Evolutionary conservation across 176 grass and related monocot genomes (phyloP).

Genomic region (maize (Zea mays)): Zm-B73-REFERENCE-NAM-5.0 NC_050103.1:123006001-123006500

Average conservation of each 20-base stretch:
- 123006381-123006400: background rate
- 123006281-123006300: background rate
- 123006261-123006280: background rate
- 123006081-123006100: too few species aligned
- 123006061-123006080: too few species aligned
- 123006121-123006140: too few species aligned
- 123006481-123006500: background rate
- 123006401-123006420: background rate
- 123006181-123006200: constrained; percentile 7
- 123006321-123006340: background rate
- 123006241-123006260: background rate
- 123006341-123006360: too few species aligned
- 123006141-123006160: background rate
- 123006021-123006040: background rate
- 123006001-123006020: background rate
- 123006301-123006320: background rate
- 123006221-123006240: background rate
- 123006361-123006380: background rate
- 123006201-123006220: background rate
- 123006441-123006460: background rate
- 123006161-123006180: background rate
- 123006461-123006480: background rate
- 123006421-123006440: background rate
- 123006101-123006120: too few species aligned
- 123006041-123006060: too few species aligned